Base-by-base conservation (phyloP, 306 rosid genomes). In the Crotalaria pallida region DNA sequence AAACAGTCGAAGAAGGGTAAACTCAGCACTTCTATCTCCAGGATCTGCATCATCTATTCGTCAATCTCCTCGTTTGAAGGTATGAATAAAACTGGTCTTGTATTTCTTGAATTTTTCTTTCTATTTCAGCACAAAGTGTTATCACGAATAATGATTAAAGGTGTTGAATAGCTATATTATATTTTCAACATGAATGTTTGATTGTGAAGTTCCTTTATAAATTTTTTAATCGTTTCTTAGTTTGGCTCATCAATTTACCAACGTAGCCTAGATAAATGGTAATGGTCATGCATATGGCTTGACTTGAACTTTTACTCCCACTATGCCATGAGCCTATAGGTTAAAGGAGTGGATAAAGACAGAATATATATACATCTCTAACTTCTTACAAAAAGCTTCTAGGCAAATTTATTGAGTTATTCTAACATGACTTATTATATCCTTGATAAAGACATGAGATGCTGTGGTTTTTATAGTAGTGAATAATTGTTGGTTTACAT, bases 1-100 rank as follows among this genome's bases (percentile, higher is more conserved):
- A 26, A 48, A 56, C 49, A 49, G 43, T 31, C 81, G 77, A 72
- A 87, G 77, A 78, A 72, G 53, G 11, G 45, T 11, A 40, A 80
- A 67, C 44, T 63, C 81, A 27, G 65, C 64, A 48, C 23, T 66
- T 45, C 66, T 33, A 16, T 85, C 92, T 62, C 84, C 86, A 6
- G 87, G 72, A 27, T 85, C 88, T 67, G 78, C 85, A 43, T 48
- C 71, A n/a, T 85, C 82, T 74, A 49, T 78, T 68, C 75, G 85
- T 27, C 82, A 82, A 58, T 81, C 93, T 70, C 86, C 88, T 64
- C 91, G 73, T 49, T 72, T 79, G 34, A 44, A 43, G 92, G 89
- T 89, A 81, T 47, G 62, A 21, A 58, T 58, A 41, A 51, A 51
- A 43, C 47, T 58, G 15, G 45, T 53, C 60, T 36, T 45, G 21